Conservation (phyloP, 176 grass and related monocot genomes). For the Oryza brachyantha region DNA sequence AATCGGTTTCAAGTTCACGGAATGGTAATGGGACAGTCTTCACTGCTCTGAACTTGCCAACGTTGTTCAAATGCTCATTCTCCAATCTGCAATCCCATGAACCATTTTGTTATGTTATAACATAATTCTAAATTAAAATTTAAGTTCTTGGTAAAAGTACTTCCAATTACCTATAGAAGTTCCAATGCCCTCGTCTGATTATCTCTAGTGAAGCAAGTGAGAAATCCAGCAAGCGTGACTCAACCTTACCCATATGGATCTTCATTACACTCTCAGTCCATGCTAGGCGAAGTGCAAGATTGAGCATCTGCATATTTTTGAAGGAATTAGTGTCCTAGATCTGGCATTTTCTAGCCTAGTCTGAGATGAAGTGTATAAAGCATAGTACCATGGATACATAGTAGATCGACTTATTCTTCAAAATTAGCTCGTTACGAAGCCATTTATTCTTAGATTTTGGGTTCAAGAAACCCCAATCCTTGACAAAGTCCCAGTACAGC, state of each 20-base stretch:
- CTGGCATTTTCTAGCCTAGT: neutral
- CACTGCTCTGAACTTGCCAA: conserved; percentile 82
- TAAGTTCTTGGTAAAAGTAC: neutral
- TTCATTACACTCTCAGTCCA: conserved; percentile 87
- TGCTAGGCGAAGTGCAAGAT: conserved; percentile 76
- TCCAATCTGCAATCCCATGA: conserved; percentile 50
- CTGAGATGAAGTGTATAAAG: neutral
- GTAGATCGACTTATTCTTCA: conserved; percentile 79
- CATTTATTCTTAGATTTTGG: conserved; percentile 53
- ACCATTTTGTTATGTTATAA: neutral
- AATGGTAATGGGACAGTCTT: conserved; percentile 84
- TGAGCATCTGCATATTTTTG: conserved; percentile 55
- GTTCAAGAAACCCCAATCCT: conserved; percentile 81
- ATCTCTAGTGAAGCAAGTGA: conserved; percentile 78
- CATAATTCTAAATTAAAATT: neutral
- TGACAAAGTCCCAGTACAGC: conserved; percentile 96
- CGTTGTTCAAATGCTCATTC: conserved; percentile 91
- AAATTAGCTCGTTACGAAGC: conserved; percentile 73
- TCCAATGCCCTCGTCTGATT: conserved; percentile 87
- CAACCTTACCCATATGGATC: conserved; percentile 30
- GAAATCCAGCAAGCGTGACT: conserved; percentile 70
- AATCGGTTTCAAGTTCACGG: conserved; percentile 71
- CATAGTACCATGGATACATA: conserved; percentile 72
- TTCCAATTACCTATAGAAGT: conserved; percentile 76
- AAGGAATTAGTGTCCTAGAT: conserved; percentile 21